phyloP scores from a whole-genome alignment of 139 green algal genomes.

The Edaphochlamys debaryana region DNA sequence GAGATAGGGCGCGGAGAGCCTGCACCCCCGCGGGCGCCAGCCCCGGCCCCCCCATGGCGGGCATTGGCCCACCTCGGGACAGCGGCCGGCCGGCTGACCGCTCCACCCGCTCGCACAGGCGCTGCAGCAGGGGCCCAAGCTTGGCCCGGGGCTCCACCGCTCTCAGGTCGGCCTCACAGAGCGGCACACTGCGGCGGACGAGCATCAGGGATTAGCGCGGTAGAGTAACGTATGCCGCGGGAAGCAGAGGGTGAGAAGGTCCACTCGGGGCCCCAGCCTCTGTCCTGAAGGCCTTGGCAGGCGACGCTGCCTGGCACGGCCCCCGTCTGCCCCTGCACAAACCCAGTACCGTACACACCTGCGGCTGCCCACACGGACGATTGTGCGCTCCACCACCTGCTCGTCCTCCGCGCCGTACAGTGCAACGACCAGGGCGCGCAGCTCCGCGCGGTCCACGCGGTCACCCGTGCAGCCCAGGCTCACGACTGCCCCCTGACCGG shows the following conservation, averaged over 20 bases:
- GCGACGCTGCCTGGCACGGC: not conserved
- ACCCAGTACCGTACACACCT: not conserved
- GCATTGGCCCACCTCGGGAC: not conserved
- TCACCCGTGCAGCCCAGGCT: not conserved
- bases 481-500: too few relatives aligned
- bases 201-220: not conserved
- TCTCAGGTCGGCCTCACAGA: constrained; percentile 7
- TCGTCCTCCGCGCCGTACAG: not conserved
- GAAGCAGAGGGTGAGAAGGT: too few relatives aligned
- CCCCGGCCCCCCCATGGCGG: not conserved
- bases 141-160: not conserved
- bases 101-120: not conserved
- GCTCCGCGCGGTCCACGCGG: not conserved
- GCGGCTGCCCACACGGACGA: not conserved
- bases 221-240: too few relatives aligned
- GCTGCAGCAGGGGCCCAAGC: not conserved
- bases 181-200: not conserved
- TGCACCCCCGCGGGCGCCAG: not conserved
- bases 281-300: too few relatives aligned
- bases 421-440: not conserved
- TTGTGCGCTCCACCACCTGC: not conserved
- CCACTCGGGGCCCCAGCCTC: too few relatives aligned
- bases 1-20: too few relatives aligned
- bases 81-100: not conserved
- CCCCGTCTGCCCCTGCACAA: not conserved